phyloP scores from a whole-genome alignment of 257 asterid species.

The Scutellaria barbata region DNA sequence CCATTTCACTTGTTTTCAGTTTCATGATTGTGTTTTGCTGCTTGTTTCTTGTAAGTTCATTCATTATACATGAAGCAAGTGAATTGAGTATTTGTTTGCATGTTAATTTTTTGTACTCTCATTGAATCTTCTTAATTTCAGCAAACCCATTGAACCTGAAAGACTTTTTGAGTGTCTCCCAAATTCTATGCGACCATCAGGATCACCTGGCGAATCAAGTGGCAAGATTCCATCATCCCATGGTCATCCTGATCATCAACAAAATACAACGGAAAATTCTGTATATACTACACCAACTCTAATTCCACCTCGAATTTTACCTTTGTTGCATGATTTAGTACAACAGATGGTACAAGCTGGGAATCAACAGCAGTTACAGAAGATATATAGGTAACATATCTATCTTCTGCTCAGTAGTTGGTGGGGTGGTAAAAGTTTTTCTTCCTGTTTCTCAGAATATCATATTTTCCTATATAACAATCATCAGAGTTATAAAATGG shows the following conservation, averaged over 20 bases:
- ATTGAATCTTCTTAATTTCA: slow-evolving; percentile 42
- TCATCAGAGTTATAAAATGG: slow-evolving; percentile 22
- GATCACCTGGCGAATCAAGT: slow-evolving; percentile 76
- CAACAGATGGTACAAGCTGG: slow-evolving; percentile 97
- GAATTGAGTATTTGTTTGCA: slow-evolving; percentile 1
- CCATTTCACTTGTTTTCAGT: slow-evolving; percentile 13
- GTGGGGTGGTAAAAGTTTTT: slow-evolving; percentile 9
- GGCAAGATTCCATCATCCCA: slow-evolving; percentile 72
- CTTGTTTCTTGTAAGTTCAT: slow-evolving; percentile 24
- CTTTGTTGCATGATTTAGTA: slow-evolving; percentile 93
- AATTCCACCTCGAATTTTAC: slow-evolving; percentile 90
- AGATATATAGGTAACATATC: slow-evolving; percentile 71
- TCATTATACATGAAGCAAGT: slow-evolving; percentile 17
- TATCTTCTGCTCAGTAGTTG: slow-evolving; percentile 24
- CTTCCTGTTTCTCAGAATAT: slow-evolving; percentile 19
- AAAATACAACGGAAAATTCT: slow-evolving; percentile 58
- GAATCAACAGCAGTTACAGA: slow-evolving; percentile 79
- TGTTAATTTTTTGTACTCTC: slow-evolving; percentile 19
- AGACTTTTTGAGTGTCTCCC: slow-evolving; percentile 99
- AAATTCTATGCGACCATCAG: slow-evolving; percentile 94
- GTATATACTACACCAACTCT: slow-evolving; percentile 87
- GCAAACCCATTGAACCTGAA: slow-evolving; percentile 99
- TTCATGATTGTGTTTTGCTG: slow-evolving; percentile 19
- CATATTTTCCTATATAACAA: slow-evolving; percentile 3
- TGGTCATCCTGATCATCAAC: slow-evolving; percentile 68